These are phyloP conservation scores for Hevea brasiliensis DNA, from an alignment of 345 rosid genomes.

Conservation along the genomic window DNA sequence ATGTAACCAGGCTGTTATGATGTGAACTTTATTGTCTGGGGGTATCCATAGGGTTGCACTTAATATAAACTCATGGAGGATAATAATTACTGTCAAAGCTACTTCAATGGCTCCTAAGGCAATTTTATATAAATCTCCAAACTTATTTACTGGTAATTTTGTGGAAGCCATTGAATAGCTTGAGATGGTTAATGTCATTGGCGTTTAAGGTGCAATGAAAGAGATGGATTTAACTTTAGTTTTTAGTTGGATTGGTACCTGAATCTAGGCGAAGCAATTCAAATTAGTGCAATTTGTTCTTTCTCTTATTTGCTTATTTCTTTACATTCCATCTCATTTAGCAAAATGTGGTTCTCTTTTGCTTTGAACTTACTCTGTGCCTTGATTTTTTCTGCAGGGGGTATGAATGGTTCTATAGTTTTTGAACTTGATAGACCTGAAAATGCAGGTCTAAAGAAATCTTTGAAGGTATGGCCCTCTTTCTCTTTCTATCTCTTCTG, in stretches of 20 bases:
- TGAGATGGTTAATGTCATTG: not conserved
- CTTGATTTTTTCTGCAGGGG: slow-evolving; percentile 51
- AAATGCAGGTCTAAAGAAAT: slow-evolving; percentile 78
- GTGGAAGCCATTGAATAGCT: not conserved
- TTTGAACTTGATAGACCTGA: slow-evolving; percentile 92
- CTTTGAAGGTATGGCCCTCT: slow-evolving; percentile 53
- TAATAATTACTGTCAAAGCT: not conserved
- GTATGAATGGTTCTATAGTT: slow-evolving; percentile 85
- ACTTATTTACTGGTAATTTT: not conserved
- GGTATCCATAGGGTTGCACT: not conserved
- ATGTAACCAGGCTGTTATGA: not conserved
- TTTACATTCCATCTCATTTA: not conserved
- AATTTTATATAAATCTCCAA: not conserved
- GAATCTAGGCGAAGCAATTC: not conserved
- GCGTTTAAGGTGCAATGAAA: not conserved
- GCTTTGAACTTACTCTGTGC: not conserved
- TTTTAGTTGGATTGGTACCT: not conserved
- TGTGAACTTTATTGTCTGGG: not conserved
- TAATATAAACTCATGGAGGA: not conserved
- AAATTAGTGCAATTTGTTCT: not conserved
- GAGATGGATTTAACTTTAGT: not conserved
- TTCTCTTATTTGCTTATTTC: not conserved
- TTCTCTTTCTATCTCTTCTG: slow-evolving; percentile 5
- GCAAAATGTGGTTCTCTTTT: not conserved
- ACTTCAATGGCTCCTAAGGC: not conserved